Conservation (phyloP, 83 land plant genomes). For the Thuja plicata region DNA sequence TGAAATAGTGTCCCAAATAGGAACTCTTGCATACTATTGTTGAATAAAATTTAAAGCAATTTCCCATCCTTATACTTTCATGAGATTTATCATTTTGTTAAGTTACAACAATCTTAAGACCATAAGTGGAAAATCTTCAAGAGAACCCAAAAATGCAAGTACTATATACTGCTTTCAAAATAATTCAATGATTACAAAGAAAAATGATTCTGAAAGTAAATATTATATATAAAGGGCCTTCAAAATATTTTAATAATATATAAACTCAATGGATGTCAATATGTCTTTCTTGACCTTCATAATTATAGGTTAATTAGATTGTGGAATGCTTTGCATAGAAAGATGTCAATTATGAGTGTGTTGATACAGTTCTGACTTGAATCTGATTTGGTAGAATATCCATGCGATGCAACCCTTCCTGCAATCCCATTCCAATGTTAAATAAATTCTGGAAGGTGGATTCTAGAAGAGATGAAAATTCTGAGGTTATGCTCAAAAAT, state of each 20-base stretch:
- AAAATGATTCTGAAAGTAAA: not conserved
- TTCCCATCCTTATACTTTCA: slow-evolving; percentile 33
- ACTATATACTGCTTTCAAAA: not conserved
- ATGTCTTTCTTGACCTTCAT: not conserved
- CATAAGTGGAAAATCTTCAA: not conserved
- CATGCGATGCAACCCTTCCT: not conserved
- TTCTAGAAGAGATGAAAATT: too few relatives aligned
- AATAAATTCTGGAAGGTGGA: too few relatives aligned
- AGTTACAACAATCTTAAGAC: slow-evolving; percentile 21
- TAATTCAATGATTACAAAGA: not conserved
- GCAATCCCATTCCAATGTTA: too few relatives aligned
- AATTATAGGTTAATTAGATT: not conserved
- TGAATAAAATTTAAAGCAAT: slow-evolving; percentile 70
- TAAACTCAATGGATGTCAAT: not conserved
- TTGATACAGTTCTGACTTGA: not conserved
- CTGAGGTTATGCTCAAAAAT: too few relatives aligned
- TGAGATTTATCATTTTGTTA: slow-evolving; percentile 44
- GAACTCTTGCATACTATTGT: slow-evolving; percentile 58
- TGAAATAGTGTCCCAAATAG: slow-evolving; percentile 49
- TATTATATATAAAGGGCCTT: not conserved
- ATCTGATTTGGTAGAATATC: not conserved
- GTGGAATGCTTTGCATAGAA: not conserved
- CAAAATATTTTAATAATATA: not conserved
- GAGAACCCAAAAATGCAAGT: not conserved
- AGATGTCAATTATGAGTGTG: not conserved